Evolutionary conservation across 2,329 filamentous ascomycete genomes (phyloP), one percentile per base, ranked within the genome.

Genomic region (Colletotrichum falcatum): DNA sequence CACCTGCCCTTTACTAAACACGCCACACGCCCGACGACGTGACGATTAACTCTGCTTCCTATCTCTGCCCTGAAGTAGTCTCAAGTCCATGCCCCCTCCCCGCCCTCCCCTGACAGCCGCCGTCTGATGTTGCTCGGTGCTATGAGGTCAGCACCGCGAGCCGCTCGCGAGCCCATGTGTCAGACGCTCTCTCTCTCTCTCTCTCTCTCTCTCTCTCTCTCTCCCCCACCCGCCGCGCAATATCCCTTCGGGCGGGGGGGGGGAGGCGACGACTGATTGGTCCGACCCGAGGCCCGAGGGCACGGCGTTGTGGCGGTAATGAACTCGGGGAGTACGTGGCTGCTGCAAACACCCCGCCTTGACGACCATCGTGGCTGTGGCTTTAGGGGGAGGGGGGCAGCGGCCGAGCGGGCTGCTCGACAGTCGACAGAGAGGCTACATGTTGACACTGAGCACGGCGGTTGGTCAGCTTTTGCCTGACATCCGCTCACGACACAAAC

Each of bases 91-190:
- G 49, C 56, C 49, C 49, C 54, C 39, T 37, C 37, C 56, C 56
- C 49, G 37, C 55, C 55, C 49, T 49, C 30, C 49, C 62, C 67
- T 67, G 67, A 62, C 67, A 70, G 67, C 67, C 67, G 64, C 58
- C 67, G 67, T 70, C 67, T 67, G 67, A 70, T 70, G 67, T 70
- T 49, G 55, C 26, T 33, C 58, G 39, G 35, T 63, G 64, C 67
- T 51, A 62, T 62, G 67, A 67, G 56, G 63, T 66, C 67, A 67
- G 11, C 23, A 59, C 48, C 28, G 39, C 20, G 30, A 48, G 46
- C 61, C 44, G 46, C 33, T 16, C 39, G n/a, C 59, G 33, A 61
- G 59, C 33, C 35, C 12, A 9, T 20, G 49, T 12, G 42, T 26
- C 44, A 66, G 66, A 58, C 64, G 67, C 58, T 70, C 58, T 51